These are phyloP conservation scores for Athelia sp. DNA, from an alignment of 1,284 basidiomycete species.

Conservation along the genomic window DNA sequence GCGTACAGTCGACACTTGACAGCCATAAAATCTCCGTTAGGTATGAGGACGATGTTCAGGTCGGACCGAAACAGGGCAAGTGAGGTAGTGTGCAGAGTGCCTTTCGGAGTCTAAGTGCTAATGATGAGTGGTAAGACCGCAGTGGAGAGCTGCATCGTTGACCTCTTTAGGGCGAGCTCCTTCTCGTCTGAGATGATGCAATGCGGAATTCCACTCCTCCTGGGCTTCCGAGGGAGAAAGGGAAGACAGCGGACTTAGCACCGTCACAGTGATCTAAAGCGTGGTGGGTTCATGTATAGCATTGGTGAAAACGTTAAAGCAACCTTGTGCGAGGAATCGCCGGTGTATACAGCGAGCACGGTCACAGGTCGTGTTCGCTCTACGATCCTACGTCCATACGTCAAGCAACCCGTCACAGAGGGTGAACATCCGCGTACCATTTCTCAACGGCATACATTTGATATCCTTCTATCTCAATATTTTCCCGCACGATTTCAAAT, in stretches of 20 bases:
- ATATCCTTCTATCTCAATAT: slow-evolving; percentile 43
- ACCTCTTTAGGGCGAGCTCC: slow-evolving; percentile 54
- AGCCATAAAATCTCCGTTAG: slow-evolving; percentile 59
- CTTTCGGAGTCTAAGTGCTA: slow-evolving; percentile 49
- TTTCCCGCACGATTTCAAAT: slow-evolving; percentile 17
- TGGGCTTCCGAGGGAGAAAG: slow-evolving; percentile 41
- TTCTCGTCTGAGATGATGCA: slow-evolving; percentile 57
- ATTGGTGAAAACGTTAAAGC: slow-evolving; percentile 9
- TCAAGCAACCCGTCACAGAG: background rate
- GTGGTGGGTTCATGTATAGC: slow-evolving; percentile 4
- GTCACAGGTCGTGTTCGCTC: slow-evolving; percentile 55
- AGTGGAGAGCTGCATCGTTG: background rate
- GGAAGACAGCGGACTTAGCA: slow-evolving; percentile 39
- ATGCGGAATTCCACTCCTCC: slow-evolving; percentile 53
- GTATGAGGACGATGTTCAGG: slow-evolving; percentile 74
- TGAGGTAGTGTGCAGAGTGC: slow-evolving; percentile 74
- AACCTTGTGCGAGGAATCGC: slow-evolving; percentile 61
- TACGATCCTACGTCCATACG: slow-evolving; percentile 46
- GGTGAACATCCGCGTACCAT: slow-evolving; percentile 41
- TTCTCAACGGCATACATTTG: slow-evolving; percentile 82
- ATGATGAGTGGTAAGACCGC: background rate
- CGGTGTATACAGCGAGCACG: slow-evolving; percentile 69
- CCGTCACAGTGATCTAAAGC: slow-evolving; percentile 53
- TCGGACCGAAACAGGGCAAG: slow-evolving; percentile 80
- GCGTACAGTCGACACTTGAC: slow-evolving; percentile 63